Base-by-base conservation (phyloP, 257 asterid species). In the Paraleonurus japonicus region DNA sequence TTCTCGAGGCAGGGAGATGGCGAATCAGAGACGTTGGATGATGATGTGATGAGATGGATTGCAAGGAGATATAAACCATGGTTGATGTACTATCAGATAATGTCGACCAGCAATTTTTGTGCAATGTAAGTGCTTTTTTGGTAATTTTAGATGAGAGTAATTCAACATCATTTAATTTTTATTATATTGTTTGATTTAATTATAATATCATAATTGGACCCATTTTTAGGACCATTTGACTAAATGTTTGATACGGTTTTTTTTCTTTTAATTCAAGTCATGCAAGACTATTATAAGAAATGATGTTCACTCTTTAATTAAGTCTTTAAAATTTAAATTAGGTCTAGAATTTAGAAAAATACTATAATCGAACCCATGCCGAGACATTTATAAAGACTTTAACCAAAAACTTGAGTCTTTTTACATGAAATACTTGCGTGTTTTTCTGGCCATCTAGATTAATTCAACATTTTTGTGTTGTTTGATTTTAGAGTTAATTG, bases 1-100 rank as follows among this genome's bases (percentile, higher is more conserved):
- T 70, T 82, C 64, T 3, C 66, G 15, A 55, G 71, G 68, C 80
- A 68, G 7, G 60, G 72, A 9, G 37, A 15, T 35, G 61, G 5
- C 15, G 8, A 33, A 35, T 61, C 6, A 0, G 55, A 4, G 77
- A 27, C 48, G 55, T n/a, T 63, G 32, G 71, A 63, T 45, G 78
- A 80, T 70, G 84, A 74, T 35, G 83, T 53, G 57, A 82, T 93
- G 84, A 81, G 80, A 70, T 76, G 84, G 82, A 85, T 93, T 71
- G 95, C 91, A 0, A 75, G 73, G 72, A 84, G 84, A 2, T 93
- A 81, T 55, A 90, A 87, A 85, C 96, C 97, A 0, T 91, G 97
- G 94, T 68, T 93, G 57, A 78, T 86, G 86, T 93, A 93, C 59
- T 89, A 90, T 71, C 94, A 82, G 79, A 91, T 93, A 11, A 89